Conservation (phyloP, 108 stramenopile species). For the Nitzschia inconspicua region DNA sequence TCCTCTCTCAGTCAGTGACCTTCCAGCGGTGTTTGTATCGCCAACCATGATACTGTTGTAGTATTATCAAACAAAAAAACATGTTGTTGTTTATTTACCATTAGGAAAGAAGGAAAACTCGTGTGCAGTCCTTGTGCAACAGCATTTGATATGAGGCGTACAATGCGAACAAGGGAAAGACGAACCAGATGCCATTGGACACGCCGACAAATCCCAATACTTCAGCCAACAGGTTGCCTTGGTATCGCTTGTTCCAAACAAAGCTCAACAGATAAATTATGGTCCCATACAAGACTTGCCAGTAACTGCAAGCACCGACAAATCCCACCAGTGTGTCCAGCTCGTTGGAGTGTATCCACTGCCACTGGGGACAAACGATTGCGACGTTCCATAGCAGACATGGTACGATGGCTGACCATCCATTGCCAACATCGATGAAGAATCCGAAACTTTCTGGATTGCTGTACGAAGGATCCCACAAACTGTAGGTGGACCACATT, state of each 20-base stretch:
- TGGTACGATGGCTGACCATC: constrained; percentile 72
- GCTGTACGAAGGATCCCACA: constrained; percentile 82
- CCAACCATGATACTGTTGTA: too few species aligned
- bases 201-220: constrained; percentile 70
- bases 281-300: constrained; percentile 82
- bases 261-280: constrained; percentile 74
- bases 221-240: constrained; percentile 41
- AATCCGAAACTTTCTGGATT: constrained; percentile 85
- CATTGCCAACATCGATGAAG: constrained; percentile 86
- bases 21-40: too few species aligned
- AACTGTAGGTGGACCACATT: constrained; percentile 82
- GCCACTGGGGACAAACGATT: constrained; percentile 50
- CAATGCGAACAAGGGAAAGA: constrained; percentile 65
- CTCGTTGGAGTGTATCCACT: too few species aligned
- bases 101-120: too few species aligned
- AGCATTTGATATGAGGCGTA: constrained; percentile 56
- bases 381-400: constrained; percentile 68
- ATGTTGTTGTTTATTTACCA: too few species aligned
- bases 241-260: constrained; percentile 63
- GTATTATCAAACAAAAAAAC: too few species aligned
- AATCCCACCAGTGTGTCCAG: constrained; percentile 60
- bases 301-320: constrained; percentile 61
- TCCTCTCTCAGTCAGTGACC: too few species aligned
- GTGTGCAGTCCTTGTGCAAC: too few species aligned
- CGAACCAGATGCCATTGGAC: constrained; percentile 70